Conservation (phyloP, 306 rosid species). For the Senna tora region DNA sequence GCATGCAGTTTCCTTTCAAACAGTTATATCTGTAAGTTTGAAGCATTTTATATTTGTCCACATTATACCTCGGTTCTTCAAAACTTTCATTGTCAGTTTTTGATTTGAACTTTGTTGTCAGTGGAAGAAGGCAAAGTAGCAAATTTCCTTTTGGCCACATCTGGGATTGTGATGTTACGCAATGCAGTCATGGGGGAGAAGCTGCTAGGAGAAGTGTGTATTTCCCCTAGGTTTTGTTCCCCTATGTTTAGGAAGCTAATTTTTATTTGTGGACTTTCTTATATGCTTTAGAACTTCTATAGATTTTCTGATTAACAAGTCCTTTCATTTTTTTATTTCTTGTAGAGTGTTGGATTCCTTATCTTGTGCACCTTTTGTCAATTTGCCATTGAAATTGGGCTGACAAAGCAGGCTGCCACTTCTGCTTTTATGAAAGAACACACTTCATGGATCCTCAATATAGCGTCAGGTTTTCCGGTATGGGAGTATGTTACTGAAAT, state of each 20-base stretch:
- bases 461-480: slow-evolving; percentile 54
- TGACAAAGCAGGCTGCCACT: slow-evolving; percentile 83
- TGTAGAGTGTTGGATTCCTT: slow-evolving; percentile 85
- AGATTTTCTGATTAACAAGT: slow-evolving; percentile 29
- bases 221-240: slow-evolving; percentile 37
- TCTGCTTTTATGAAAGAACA: slow-evolving; percentile 66
- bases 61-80: slow-evolving; percentile 21
- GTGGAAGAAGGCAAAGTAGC: slow-evolving; percentile 99
- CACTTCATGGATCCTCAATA: slow-evolving; percentile 71
- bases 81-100: slow-evolving; percentile 24
- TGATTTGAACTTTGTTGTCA: slow-evolving; percentile 48
- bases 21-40: slow-evolving; percentile 85
- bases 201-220: slow-evolving; percentile 65
- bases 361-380: slow-evolving; percentile 77
- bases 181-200: slow-evolving; percentile 60
- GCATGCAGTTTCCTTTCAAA: slow-evolving; percentile 92
- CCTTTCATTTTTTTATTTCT: slow-evolving; percentile 34
- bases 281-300: slow-evolving; percentile 24
- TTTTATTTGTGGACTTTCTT: slow-evolving; percentile 20
- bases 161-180: slow-evolving; percentile 71
- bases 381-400: slow-evolving; percentile 82
- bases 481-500: slow-evolving; percentile 64
- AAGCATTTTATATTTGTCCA: slow-evolving; percentile 1
- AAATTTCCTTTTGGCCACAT: slow-evolving; percentile 89
- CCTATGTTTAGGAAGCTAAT: slow-evolving; percentile 26